A percentile compares a stretch with the other conserved stretches of the same genome.
Conservation (phyloP, 1,139 yeast genomes). For the Taphrina populina region DNA sequence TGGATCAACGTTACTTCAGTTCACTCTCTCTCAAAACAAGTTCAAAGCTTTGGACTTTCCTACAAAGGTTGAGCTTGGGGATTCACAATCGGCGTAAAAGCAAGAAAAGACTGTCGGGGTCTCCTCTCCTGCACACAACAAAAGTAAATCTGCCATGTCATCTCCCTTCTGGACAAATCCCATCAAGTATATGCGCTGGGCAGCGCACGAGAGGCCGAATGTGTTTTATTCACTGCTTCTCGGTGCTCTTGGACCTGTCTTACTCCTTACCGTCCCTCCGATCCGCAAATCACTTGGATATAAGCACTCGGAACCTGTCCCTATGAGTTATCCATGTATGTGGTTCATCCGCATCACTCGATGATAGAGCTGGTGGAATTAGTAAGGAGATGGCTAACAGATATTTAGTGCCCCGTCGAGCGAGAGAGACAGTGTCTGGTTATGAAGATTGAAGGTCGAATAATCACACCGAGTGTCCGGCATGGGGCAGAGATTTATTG, state of each 20-base stretch:
- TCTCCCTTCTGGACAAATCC: conserved; percentile 32
- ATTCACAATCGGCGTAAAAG: too few relatives aligned
- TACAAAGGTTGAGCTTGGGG: too few relatives aligned
- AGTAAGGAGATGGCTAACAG: neutral
- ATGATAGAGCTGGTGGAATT: neutral
- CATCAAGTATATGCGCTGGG: conserved; percentile 26
- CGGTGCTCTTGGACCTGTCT: conserved; percentile 28
- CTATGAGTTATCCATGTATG: conserved; percentile 31
- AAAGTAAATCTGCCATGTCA: too few relatives aligned
- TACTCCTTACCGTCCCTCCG: conserved; percentile 23
- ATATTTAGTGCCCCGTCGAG: conserved; percentile 7
- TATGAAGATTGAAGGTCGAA: conserved; percentile 15
- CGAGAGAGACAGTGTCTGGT: conserved; percentile 11
- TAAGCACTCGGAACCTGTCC: conserved; percentile 19
- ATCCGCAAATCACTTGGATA: conserved; percentile 17
- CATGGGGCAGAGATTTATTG: too few relatives aligned
- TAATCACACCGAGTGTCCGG: too few relatives aligned
- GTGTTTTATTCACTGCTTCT: conserved; percentile 30
- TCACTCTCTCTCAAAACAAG: too few relatives aligned
- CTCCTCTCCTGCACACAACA: too few relatives aligned
- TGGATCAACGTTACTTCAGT: too few relatives aligned
- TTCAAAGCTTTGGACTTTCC: too few relatives aligned
- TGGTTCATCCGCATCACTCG: neutral
- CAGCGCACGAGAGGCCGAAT: conserved; percentile 31
- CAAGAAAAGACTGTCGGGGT: too few relatives aligned